Evolutionary conservation across 306 rosid genomes (phyloP).

Genomic region (Medicago truncatula): MtrunA17r5.0-ANR NC_053042.1:6784501-6785000

Average conservation of each 20-base stretch:
- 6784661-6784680: neutral
- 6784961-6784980: too few species aligned
- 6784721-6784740: neutral
- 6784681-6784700: neutral
- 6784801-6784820: neutral
- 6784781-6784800: too few species aligned
- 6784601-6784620: neutral
- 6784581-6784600: neutral
- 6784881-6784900: too few species aligned
- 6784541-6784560: neutral
- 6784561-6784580: neutral
- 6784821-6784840: neutral
- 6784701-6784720: neutral
- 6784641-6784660: neutral
- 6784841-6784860: neutral
- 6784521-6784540: neutral
- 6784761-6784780: neutral
- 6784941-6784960: too few species aligned
- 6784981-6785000: too few species aligned
- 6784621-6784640: conserved; percentile 3
- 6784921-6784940: too few species aligned
- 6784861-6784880: too few species aligned
- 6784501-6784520: neutral
- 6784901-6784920: too few species aligned
- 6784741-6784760: neutral